Base-by-base conservation (phyloP, 768 basidiomycete species). In the Rhizopogon vinicolor region DNA sequence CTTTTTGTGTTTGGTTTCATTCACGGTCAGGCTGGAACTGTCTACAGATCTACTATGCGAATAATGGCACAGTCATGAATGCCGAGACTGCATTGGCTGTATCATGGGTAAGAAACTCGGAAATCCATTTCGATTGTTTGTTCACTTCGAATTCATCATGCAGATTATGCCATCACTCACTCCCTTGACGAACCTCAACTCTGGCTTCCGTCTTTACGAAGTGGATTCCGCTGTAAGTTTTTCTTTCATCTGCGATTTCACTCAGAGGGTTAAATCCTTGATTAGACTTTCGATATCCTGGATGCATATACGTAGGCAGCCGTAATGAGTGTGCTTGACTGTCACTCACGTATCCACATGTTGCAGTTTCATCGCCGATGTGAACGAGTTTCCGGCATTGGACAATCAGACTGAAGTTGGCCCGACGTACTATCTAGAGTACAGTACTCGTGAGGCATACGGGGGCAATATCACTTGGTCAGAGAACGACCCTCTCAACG, bases 211-310 rank as follows among this genome's bases (percentile, higher is more conserved):
- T 31, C 60, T 72, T 58, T 74, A 75, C 51, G 72, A 75, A 59
- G 71, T 73, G 7, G 74, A 76, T 60, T 72, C 72, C 9, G 70
- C 51, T 9, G 71, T 70, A 46, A 12, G 70, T 57, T 28, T 3
- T 46, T 22, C 13, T 18, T 40, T 41, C 22, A 13, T 48, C 37
- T 37, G 16, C 5, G 5, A 3, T 19, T 40, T 7, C 16, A 16
- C 39, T 16, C 22, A 13, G 19, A 18, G 49, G 10, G 58, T 41
- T 58, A 25, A 44, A 25, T 41, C 13, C 12, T 41, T 25, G 29
- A 50, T 28, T 56, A 88, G 84, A 87, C 86, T 2, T 89, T 87
- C 60, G 86, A 91, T 14, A 75, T 90, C 51, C 53, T 89, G 54
- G 86, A 91, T 60, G 84, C 86, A 0, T 82, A 87, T 63, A 90